Evolutionary conservation across 2,329 filamentous ascomycete genomes (phyloP), one percentile per base, ranked within the genome.

Genomic region (Fusarium poae): DNA sequence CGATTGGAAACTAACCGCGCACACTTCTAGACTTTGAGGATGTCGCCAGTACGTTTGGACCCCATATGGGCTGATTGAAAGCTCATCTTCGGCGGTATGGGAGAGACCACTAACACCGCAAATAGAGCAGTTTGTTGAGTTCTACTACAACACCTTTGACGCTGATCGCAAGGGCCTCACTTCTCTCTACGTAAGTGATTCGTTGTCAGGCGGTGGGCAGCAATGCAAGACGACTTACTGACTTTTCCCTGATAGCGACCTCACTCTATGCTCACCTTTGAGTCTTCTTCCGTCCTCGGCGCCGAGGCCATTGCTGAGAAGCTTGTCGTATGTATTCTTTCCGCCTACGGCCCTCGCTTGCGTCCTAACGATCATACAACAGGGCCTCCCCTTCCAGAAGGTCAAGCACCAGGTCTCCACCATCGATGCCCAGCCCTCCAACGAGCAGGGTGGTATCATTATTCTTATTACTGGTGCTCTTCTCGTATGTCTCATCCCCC

Each of bases 141-240:
- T 91, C 85, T 98, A 97, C 89, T 97, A 97, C 87, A 85, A 91
- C 76, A 90, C 89, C 63, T 97, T 97, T 82, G 94, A 97, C 79
- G 68, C 77, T 65, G 86, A 94, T 81, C 91, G 94, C 76, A 81
- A 82, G 57, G 75, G 78, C 52, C 87, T 97, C 43, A 82, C 80
- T 16, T 77, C 82, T 66, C 92, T 97, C 83, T 98, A 97, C 85
- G 95, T 97, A 88, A 78, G 92, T 75, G 29, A 29, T 29, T n/a
- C 23, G 29, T 35, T 37, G 23, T 21, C 27, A 23, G 44, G 29
- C 29, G 39, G 29, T 30, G 16, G 34, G 12, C n/a, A 58, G 76
- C 73, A 97, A 93, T 89, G 6, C 80, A 90, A 18, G 40, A 30
- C 29, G 55, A n/a, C 13, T 37, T 34, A 51, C 67, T 69, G 27